A percentile compares a stretch with the other conserved stretches of the same genome.
Conservation (phyloP, 768 basidiomycete species). For the Suillus sp. region DNA sequence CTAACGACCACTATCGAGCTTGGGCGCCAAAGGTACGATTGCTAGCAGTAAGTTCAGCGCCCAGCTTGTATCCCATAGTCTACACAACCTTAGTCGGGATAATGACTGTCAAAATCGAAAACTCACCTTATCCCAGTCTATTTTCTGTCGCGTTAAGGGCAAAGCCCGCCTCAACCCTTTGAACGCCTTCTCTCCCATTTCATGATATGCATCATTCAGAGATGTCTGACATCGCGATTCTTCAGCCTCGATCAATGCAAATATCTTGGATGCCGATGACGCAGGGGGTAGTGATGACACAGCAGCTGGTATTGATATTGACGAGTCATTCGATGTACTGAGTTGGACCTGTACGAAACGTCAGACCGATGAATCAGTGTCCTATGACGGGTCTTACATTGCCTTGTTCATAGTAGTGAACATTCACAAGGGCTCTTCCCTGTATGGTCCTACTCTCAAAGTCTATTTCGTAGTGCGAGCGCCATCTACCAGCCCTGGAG, state of each 20-base stretch:
- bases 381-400: conserved; percentile 57
- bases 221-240: conserved; percentile 79
- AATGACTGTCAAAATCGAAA: neutral
- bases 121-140: conserved; percentile 93
- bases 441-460: conserved; percentile 58
- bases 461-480: conserved; percentile 82
- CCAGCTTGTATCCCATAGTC: conserved; percentile 69
- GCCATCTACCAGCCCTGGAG: conserved; percentile 91
- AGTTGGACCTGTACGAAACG: conserved; percentile 76
- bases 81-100: conserved; percentile 20
- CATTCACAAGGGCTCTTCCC: conserved; percentile 79
- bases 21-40: conserved; percentile 50
- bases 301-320: conserved; percentile 63
- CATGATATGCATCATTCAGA: conserved; percentile 80
- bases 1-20: conserved; percentile 1
- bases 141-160: conserved; percentile 89
- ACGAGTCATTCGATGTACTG: conserved; percentile 67
- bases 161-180: conserved; percentile 87
- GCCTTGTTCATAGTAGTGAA: conserved; percentile 98
- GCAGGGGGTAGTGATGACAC: conserved; percentile 52
- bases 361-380: neutral
- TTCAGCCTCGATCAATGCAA: conserved; percentile 81
- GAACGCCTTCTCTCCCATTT: conserved; percentile 94
- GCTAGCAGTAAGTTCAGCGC: conserved; percentile 71
- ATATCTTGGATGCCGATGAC: conserved; percentile 65